phyloP scores from a whole-genome alignment of 192 early-diverging fungal species.

The Rhizoclosmatium globosum region DNA sequence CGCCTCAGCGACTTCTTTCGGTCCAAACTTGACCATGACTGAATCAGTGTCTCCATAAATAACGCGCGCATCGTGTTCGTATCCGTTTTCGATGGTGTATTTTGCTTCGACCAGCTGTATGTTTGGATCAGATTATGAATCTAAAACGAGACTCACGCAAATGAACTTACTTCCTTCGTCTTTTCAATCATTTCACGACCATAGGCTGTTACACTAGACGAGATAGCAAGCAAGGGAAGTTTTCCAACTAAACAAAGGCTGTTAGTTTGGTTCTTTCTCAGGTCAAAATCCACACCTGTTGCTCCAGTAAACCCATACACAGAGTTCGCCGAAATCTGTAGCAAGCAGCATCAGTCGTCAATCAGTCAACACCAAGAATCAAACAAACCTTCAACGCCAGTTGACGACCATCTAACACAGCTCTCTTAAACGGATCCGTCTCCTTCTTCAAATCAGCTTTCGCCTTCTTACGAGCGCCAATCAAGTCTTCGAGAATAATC shows the following conservation, averaged over 20 bases:
- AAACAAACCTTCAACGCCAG: no score
- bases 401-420: no score
- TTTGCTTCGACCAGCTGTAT: constrained; percentile 78
- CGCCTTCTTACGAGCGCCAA: no score
- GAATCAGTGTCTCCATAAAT: constrained; percentile 99
- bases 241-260: background rate
- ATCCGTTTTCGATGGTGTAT: constrained; percentile 88
- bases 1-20: constrained; percentile 75
- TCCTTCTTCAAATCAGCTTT: no score
- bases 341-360: no score
- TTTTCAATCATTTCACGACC: constrained; percentile 96
- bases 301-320: constrained; percentile 33
- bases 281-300: background rate
- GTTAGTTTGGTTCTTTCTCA: background rate
- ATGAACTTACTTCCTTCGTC: constrained; percentile 70
- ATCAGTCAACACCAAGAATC: no score
- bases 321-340: constrained; percentile 80
- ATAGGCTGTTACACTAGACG: constrained; percentile 91
- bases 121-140: background rate
- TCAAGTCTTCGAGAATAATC: no score
- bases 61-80: constrained; percentile 85
- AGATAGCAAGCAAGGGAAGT: constrained; percentile 61
- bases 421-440: no score
- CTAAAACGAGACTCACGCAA: constrained; percentile 11
- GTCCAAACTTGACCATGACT: constrained; percentile 99